Evolutionary conservation across 176 grass and related monocot species (phyloP).

Genomic region (Triticum timopheevii): DNA sequence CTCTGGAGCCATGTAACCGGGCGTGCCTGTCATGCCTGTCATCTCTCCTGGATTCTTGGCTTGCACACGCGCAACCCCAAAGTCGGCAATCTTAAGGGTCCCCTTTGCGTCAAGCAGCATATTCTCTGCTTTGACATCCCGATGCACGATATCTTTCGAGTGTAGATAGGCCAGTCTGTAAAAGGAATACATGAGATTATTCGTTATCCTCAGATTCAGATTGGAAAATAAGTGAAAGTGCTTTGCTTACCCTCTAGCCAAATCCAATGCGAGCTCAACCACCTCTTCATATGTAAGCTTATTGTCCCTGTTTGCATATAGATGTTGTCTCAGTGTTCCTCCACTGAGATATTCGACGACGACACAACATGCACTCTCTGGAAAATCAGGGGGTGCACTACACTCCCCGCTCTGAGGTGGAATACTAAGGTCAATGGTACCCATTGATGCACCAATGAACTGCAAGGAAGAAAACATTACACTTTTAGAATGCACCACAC

Average conservation of each 20-base stretch:
- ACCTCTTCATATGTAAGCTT: slow-evolving; percentile 55
- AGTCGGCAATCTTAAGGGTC: slow-evolving; percentile 89
- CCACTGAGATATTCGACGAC: slow-evolving; percentile 55
- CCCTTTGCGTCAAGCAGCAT: slow-evolving; percentile 66
- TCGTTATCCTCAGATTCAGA: not conserved
- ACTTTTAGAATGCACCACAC: not conserved
- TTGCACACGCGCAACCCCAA: slow-evolving; percentile 83
- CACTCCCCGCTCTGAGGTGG: slow-evolving; percentile 32
- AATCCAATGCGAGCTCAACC: slow-evolving; percentile 54
- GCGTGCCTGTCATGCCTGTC: slow-evolving; percentile 85
- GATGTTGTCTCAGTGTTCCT: slow-evolving; percentile 51
- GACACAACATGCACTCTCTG: slow-evolving; percentile 45
- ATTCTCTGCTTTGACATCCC: slow-evolving; percentile 87
- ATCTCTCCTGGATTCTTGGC: slow-evolving; percentile 82
- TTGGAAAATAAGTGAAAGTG: not conserved
- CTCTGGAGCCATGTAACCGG: slow-evolving; percentile 95
- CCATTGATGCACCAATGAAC: slow-evolving; percentile 76
- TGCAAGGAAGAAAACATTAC: slow-evolving; percentile 4
- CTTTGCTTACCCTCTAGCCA: slow-evolving; percentile 72
- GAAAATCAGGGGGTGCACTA: slow-evolving; percentile 10
- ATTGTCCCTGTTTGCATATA: slow-evolving; percentile 34
- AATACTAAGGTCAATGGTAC: slow-evolving; percentile 43
- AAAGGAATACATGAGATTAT: not conserved
- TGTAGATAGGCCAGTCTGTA: slow-evolving; percentile 74
- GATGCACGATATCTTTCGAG: slow-evolving; percentile 61